A percentile compares a stretch with the other conserved stretches of the same genome.
Evolutionary conservation across 805 yeast species (phyloP).

Genomic region (Zygoascus ofunaensis): DNA sequence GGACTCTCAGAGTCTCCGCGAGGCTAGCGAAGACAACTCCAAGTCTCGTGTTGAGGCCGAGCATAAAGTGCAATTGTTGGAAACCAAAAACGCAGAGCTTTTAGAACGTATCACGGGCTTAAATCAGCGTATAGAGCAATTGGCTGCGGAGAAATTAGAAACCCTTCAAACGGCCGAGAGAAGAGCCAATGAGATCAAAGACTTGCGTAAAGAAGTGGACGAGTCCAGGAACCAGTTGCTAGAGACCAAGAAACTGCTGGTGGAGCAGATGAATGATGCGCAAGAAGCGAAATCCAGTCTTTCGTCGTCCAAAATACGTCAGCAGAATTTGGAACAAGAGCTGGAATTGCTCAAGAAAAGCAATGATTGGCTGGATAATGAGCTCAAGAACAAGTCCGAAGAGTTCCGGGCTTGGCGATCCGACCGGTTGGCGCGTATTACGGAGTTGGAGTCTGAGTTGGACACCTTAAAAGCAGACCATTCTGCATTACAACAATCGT

Average conservation of each 20-base stretch:
- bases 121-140: constrained; percentile 12
- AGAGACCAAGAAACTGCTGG: constrained; percentile 33
- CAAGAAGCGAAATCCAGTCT: constrained; percentile 28
- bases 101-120: not conserved
- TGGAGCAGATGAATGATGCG: constrained; percentile 32
- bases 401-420: constrained; percentile 27
- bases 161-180: constrained; percentile 24
- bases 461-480: constrained; percentile 31
- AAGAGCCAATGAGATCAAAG: constrained; percentile 22
- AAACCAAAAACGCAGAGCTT: not conserved
- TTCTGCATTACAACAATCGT: constrained; percentile 21
- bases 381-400: constrained; percentile 28
- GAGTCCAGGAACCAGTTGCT: constrained; percentile 30
- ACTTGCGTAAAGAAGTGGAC: constrained; percentile 33
- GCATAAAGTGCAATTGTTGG: constrained; percentile 27
- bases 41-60: constrained; percentile 32
- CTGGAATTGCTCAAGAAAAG: constrained; percentile 33
- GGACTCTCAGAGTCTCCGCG: constrained; percentile 26
- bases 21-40: constrained; percentile 33
- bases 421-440: constrained; percentile 27
- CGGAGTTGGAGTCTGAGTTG: constrained; percentile 29
- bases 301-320: constrained; percentile 27
- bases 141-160: constrained; percentile 22
- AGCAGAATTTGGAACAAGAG: constrained; percentile 36
- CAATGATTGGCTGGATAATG: constrained; percentile 36